phyloP scores from a whole-genome alignment of 1,139 yeast genomes.

The Yamadazyma mexicana region DNA sequence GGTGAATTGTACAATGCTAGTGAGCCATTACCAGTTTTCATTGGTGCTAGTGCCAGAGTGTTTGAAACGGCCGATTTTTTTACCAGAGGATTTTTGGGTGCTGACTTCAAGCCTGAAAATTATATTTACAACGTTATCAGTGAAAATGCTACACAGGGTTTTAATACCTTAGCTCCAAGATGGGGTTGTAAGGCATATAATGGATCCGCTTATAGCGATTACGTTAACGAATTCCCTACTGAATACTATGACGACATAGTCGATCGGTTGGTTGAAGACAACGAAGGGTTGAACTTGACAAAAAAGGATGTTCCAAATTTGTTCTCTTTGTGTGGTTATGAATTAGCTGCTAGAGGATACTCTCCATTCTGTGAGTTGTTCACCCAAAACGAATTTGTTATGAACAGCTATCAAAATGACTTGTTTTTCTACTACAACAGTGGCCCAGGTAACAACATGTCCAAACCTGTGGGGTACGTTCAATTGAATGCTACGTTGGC shows the following conservation, averaged over 20 bases:
- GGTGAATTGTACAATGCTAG: slow-evolving; percentile 22
- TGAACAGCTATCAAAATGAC: slow-evolving; percentile 45
- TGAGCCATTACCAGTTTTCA: slow-evolving; percentile 28
- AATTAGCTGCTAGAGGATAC: slow-evolving; percentile 48
- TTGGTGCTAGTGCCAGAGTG: slow-evolving; percentile 33
- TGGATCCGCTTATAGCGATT: slow-evolving; percentile 11
- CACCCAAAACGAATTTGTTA: slow-evolving; percentile 48
- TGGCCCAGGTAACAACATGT: slow-evolving; percentile 49
- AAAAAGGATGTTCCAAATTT: slow-evolving; percentile 40
- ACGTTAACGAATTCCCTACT: slow-evolving; percentile 17
- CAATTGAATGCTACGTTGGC: slow-evolving; percentile 32
- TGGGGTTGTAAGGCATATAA: slow-evolving; percentile 24
- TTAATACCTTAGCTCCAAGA: slow-evolving; percentile 31
- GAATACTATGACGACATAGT: slow-evolving; percentile 39
- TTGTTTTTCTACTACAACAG: slow-evolving; percentile 45
- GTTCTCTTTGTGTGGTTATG: slow-evolving; percentile 53
- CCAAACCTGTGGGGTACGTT: slow-evolving; percentile 29
- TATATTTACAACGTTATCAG: slow-evolving; percentile 22
- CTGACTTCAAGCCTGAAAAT: slow-evolving; percentile 17
- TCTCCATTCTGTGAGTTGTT: slow-evolving; percentile 54
- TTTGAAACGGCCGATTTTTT: slow-evolving; percentile 30
- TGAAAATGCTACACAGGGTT: slow-evolving; percentile 26
- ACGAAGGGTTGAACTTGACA: slow-evolving; percentile 42
- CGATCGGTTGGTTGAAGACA: slow-evolving; percentile 36
- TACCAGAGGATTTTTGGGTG: slow-evolving; percentile 30